These are phyloP conservation scores for Arxiozyma slooffiae DNA, from an alignment of 1,139 yeast species.

Conservation along the genomic window DNA sequence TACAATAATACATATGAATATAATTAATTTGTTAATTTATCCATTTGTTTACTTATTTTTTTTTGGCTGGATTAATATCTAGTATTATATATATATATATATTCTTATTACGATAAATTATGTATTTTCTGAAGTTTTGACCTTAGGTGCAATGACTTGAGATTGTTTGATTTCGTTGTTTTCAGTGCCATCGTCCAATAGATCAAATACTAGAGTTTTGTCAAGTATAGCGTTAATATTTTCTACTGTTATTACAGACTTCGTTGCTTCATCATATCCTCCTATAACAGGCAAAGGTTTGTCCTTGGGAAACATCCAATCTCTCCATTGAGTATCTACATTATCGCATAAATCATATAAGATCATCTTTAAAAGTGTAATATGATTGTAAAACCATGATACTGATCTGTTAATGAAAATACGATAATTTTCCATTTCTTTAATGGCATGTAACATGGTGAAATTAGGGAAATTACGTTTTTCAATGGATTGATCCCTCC, in stretches of 20 bases:
- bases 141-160: slow-evolving; percentile 12
- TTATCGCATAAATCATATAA: slow-evolving; percentile 30
- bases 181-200: slow-evolving; percentile 25
- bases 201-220: slow-evolving; percentile 22
- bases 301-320: slow-evolving; percentile 28
- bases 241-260: slow-evolving; percentile 11
- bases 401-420: slow-evolving; percentile 30
- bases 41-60: too few species aligned
- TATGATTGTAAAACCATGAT: slow-evolving; percentile 31
- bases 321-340: slow-evolving; percentile 28
- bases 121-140: background rate
- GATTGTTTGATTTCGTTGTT: slow-evolving; percentile 24
- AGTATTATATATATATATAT: background rate
- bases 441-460: slow-evolving; percentile 29
- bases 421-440: slow-evolving; percentile 31
- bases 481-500: slow-evolving; percentile 30
- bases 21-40: too few species aligned
- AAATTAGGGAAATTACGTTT: slow-evolving; percentile 24
- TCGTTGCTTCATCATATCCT: slow-evolving; percentile 8
- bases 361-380: slow-evolving; percentile 29
- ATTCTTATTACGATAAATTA: too few species aligned
- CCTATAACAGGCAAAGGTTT: slow-evolving; percentile 20
- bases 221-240: slow-evolving; percentile 26
- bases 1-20: background rate
- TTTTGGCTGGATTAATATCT: background rate